Conservation (phyloP, 371 early-diverging fungal genomes). For the Mucor piriformis region DNA sequence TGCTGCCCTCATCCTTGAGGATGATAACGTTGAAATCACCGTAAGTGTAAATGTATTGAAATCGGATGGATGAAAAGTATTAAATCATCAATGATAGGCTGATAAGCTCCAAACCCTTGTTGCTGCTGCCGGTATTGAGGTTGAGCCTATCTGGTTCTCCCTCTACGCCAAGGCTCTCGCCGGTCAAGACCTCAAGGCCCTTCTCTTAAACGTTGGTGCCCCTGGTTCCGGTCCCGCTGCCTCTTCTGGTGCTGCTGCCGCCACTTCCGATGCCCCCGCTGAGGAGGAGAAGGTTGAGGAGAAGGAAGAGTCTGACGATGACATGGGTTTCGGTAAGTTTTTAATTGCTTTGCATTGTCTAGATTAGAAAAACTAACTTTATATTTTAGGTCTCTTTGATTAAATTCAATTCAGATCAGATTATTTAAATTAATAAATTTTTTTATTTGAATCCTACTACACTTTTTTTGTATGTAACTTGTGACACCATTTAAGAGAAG, state of each 20-base stretch:
- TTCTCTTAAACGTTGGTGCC: conserved; percentile 91
- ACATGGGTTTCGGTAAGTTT: conserved; percentile 85
- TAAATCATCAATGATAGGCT: conserved; percentile 73
- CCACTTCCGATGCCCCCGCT: conserved; percentile 57
- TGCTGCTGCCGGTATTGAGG: conserved; percentile 90
- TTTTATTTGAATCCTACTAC: not conserved
- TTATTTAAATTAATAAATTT: not conserved
- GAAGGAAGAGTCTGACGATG: conserved; percentile 91
- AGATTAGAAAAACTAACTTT: not conserved
- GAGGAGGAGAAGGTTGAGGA: conserved; percentile 70
- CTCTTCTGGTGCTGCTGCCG: conserved; percentile 54
- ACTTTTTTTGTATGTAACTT: not conserved
- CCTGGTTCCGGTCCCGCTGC: conserved; percentile 66
- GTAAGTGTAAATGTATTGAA: conserved; percentile 56
- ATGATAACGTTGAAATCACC: conserved; percentile 95
- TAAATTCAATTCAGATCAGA: conserved; percentile 45
- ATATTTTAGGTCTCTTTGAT: conserved; percentile 87
- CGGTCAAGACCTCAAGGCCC: conserved; percentile 89
- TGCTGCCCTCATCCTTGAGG: conserved; percentile 98
- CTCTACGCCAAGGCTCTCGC: conserved; percentile 98
- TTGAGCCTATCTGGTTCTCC: conserved; percentile 95
- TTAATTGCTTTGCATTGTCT: not conserved
- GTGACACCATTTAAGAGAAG: not conserved
- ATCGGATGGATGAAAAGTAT: not conserved
- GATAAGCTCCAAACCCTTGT: conserved; percentile 92